Conservation (phyloP, 345 rosid genomes). For the Turritis glabra region DNA sequence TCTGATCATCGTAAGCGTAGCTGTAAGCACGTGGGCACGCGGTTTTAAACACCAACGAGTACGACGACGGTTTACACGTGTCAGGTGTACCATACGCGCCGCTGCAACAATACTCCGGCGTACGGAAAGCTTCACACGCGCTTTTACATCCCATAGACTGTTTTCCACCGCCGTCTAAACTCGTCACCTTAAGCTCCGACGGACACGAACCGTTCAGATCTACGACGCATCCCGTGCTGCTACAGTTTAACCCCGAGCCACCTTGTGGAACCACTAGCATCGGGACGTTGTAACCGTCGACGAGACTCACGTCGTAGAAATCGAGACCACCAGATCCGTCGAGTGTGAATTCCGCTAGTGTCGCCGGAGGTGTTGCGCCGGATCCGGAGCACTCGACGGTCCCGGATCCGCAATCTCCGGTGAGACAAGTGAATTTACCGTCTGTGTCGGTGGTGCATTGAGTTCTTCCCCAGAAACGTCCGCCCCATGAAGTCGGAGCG, state of each 20-base stretch:
- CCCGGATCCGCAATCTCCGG: conserved; percentile 89
- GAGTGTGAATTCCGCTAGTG: conserved; percentile 81
- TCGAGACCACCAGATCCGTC: conserved; percentile 74
- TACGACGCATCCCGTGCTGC: conserved; percentile 69
- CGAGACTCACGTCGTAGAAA: conserved; percentile 85
- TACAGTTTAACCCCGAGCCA: conserved; percentile 68
- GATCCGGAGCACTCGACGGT: conserved; percentile 72
- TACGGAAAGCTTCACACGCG: conserved; percentile 82
- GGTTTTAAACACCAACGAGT: conserved; percentile 71
- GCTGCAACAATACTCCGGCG: conserved; percentile 83
- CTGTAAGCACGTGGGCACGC: conserved; percentile 94
- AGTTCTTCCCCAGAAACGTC: conserved; percentile 93
- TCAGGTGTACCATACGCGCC: conserved; percentile 72
- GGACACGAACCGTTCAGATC: conserved; percentile 84
- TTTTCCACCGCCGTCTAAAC: conserved; percentile 35
- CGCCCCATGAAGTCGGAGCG: conserved; percentile 89
- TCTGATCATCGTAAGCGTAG: conserved; percentile 93
- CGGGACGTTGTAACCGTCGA: conserved; percentile 95
- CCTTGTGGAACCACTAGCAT: conserved; percentile 79
- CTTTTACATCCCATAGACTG: conserved; percentile 74
- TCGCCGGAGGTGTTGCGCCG: conserved; percentile 82
- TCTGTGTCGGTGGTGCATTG: conserved; percentile 63
- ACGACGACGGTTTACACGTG: conserved; percentile 74
- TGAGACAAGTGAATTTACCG: conserved; percentile 62
- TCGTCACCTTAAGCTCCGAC: conserved; percentile 67